Evolutionary conservation across 768 basidiomycete genomes (phyloP).

Genomic region (Galerina marginata): DNA sequence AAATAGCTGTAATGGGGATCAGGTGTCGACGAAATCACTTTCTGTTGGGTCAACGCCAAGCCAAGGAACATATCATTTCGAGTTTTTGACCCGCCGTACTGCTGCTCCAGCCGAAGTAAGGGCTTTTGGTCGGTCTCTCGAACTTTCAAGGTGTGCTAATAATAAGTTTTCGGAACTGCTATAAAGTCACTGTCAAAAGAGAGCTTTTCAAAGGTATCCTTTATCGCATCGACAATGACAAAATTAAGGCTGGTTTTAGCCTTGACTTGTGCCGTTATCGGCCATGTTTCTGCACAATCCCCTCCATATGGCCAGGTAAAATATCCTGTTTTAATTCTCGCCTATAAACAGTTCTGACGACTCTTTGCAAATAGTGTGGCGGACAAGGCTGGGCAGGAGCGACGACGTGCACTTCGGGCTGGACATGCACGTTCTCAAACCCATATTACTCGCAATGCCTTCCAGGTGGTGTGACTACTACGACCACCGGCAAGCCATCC

Average conservation of each 20-base stretch:
- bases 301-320: constrained; percentile 43
- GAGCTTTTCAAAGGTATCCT: neutral
- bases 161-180: constrained; percentile 2
- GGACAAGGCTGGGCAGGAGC: constrained; percentile 57
- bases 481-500: constrained; percentile 22
- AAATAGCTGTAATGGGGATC: too few relatives aligned
- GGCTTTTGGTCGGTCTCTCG: constrained; percentile 42
- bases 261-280: constrained; percentile 8
- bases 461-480: constrained; percentile 42
- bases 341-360: neutral
- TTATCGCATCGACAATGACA: constrained; percentile 7
- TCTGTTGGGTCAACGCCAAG: neutral
- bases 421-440: constrained; percentile 49
- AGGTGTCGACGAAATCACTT: neutral
- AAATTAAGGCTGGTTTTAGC: constrained; percentile 13
- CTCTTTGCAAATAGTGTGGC: constrained; percentile 46
- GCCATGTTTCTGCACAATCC: constrained; percentile 22
- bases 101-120: constrained; percentile 34
- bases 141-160: neutral
- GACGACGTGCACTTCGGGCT: constrained; percentile 53
- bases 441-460: constrained; percentile 61
- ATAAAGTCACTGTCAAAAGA: constrained; percentile 11
- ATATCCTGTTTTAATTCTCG: neutral
- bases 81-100: constrained; percentile 1
- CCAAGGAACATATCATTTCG: neutral